Conservation (phyloP, 2,329 filamentous ascomycete species). For the Aspergillus texensis region DNA sequence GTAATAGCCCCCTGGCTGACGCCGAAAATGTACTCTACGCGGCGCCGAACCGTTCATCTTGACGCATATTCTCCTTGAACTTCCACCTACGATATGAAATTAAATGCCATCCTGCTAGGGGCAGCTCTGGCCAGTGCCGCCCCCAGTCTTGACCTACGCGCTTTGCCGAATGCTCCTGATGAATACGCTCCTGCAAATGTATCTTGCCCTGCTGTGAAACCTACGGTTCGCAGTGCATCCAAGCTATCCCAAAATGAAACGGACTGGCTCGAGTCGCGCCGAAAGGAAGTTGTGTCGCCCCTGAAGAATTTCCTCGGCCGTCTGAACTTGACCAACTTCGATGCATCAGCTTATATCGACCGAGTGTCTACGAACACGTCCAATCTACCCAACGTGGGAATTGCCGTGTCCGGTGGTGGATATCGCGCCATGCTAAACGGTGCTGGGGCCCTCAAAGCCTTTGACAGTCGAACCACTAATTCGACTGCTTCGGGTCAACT, state of each 20-base stretch:
- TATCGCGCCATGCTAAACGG: conserved; percentile 84
- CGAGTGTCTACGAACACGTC: conserved; percentile 57
- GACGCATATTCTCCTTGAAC: too few relatives aligned
- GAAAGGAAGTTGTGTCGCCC: conserved; percentile 71
- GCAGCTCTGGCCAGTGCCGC: not conserved
- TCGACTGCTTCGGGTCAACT: conserved; percentile 68
- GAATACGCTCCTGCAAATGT: conserved; percentile 72
- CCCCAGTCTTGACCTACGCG: conserved; percentile 32
- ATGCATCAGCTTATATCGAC: conserved; percentile 73
- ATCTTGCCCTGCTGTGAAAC: conserved; percentile 68
- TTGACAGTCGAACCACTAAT: conserved; percentile 71
- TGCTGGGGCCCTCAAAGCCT: conserved; percentile 77
- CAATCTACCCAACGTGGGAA: conserved; percentile 69
- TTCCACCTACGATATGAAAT: not conserved
- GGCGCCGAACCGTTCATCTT: not conserved
- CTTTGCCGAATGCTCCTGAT: conserved; percentile 61
- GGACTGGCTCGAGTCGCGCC: conserved; percentile 72
- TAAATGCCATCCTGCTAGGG: not conserved
- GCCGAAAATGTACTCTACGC: not conserved
- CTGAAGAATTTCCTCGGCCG: conserved; percentile 73
- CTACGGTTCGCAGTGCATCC: conserved; percentile 67
- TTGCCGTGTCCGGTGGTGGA: conserved; percentile 82
- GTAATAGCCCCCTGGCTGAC: not conserved
- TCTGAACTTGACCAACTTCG: conserved; percentile 73
- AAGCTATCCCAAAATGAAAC: conserved; percentile 70